Evolutionary conservation across 116 monocot genomes (phyloP).

Genomic region (Zostera marina): DNA sequence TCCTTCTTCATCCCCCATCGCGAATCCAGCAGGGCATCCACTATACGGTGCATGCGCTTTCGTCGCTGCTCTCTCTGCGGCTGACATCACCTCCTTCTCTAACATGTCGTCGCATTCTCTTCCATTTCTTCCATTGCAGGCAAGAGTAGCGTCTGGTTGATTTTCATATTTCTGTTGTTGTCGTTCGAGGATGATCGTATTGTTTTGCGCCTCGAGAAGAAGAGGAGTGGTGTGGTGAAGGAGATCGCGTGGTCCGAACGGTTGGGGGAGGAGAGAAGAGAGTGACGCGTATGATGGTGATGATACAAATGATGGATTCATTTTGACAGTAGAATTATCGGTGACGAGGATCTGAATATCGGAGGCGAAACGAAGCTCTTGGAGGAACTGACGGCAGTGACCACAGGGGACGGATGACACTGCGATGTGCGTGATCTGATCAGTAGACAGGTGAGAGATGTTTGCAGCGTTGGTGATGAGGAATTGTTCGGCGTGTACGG

Average conservation of each 20-base stretch:
- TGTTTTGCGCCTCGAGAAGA: slow-evolving; percentile 58
- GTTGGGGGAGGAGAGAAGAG: slow-evolving; percentile 43
- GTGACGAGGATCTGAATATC: slow-evolving; percentile 36
- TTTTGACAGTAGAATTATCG: background rate
- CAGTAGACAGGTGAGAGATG: slow-evolving; percentile 17
- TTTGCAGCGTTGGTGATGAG: slow-evolving; percentile 42
- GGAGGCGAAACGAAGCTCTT: slow-evolving; percentile 46
- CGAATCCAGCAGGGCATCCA: slow-evolving; percentile 58
- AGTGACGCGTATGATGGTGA: slow-evolving; percentile 22
- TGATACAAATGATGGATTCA: no score
- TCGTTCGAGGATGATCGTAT: slow-evolving; percentile 25
- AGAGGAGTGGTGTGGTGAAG: slow-evolving; percentile 38
- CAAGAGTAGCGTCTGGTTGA: background rate
- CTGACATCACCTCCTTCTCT: slow-evolving; percentile 17
- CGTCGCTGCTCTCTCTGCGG: slow-evolving; percentile 46
- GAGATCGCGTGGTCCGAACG: slow-evolving; percentile 75
- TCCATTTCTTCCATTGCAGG: slow-evolving; percentile 4
- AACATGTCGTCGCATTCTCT: no score
- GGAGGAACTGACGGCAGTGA: slow-evolving; percentile 93
- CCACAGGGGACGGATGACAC: slow-evolving; percentile 77
- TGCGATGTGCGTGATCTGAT: slow-evolving; percentile 36
- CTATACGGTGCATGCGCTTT: slow-evolving; percentile 81
- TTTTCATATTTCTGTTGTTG: slow-evolving; percentile 19
- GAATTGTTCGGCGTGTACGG: slow-evolving; percentile 93
- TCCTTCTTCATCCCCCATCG: slow-evolving; percentile 52